Percentiles rank a stretch among this genome's conserved stretches.
Conservation (phyloP, 805 yeast genomes). For the Kodamaea restingae region DNA sequence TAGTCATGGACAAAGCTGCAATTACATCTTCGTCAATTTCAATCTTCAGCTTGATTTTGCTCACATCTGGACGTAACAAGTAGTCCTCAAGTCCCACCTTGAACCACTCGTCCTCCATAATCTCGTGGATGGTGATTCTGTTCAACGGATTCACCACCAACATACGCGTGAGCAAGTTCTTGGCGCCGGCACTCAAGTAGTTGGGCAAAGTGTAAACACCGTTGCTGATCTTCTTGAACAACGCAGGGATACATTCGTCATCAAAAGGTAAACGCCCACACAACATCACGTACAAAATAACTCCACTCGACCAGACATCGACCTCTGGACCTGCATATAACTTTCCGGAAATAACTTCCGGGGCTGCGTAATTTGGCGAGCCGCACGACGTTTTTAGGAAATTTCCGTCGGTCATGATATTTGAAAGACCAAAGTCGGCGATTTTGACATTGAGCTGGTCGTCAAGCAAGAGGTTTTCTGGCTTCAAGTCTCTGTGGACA, state of each 20-base stretch:
- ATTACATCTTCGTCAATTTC: slow-evolving; percentile 28
- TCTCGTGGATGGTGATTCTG: slow-evolving; percentile 28
- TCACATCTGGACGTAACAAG: slow-evolving; percentile 27
- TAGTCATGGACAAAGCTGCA: slow-evolving; percentile 24
- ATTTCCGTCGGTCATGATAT: slow-evolving; percentile 31
- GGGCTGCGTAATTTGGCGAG: slow-evolving; percentile 30
- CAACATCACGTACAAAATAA: slow-evolving; percentile 28
- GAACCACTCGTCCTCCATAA: slow-evolving; percentile 31
- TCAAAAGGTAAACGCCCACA: slow-evolving; percentile 30
- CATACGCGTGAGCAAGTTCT: slow-evolving; percentile 26
- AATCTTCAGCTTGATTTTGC: slow-evolving; percentile 22
- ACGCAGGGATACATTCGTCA: slow-evolving; percentile 28
- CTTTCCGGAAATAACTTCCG: slow-evolving; percentile 29
- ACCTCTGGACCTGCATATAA: slow-evolving; percentile 31
- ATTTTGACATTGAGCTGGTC: slow-evolving; percentile 28
- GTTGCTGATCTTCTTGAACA: slow-evolving; percentile 28
- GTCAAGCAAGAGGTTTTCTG: slow-evolving; percentile 51
- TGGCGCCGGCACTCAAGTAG: slow-evolving; percentile 27
- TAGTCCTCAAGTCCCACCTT: slow-evolving; percentile 26
- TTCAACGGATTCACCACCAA: slow-evolving; percentile 29
- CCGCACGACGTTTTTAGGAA: slow-evolving; percentile 29
- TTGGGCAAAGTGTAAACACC: slow-evolving; percentile 32
- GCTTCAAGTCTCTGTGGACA: slow-evolving; percentile 75
- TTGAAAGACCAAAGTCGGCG: slow-evolving; percentile 29
- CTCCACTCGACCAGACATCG: slow-evolving; percentile 30